phyloP scores from a whole-genome alignment of 441 rosid genomes.

The Kokia cookei region DNA sequence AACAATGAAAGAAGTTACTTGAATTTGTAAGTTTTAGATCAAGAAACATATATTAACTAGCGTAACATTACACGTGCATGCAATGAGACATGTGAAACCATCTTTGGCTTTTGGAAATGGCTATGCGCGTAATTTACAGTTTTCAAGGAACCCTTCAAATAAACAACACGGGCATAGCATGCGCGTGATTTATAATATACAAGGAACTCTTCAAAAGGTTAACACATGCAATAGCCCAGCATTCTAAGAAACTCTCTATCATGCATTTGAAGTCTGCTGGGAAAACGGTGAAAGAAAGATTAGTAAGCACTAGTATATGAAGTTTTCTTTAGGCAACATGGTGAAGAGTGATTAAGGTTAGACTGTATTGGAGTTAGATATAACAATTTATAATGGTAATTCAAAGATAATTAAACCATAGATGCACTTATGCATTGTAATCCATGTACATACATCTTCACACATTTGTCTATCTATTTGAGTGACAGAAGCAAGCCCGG shows the following conservation, averaged over 20 bases:
- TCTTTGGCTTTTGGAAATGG: neutral
- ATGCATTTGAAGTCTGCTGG: neutral
- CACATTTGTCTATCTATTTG: neutral
- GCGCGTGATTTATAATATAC: neutral
- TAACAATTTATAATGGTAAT: neutral
- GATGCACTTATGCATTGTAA: neutral
- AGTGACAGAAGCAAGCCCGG: neutral
- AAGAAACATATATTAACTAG: neutral
- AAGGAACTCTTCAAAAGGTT: neutral
- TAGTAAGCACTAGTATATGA: neutral
- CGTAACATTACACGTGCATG: neutral
- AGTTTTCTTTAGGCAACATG: neutral
- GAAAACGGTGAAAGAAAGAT: neutral
- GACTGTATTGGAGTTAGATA: neutral
- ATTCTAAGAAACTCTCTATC: neutral
- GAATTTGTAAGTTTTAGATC: neutral
- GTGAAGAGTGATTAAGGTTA: neutral
- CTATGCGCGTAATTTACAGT: neutral
- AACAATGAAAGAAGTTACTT: neutral
- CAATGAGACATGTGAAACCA: neutral
- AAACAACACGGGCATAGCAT: neutral
- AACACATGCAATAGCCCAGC: neutral
- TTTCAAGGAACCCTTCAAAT: neutral
- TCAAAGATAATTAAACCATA: neutral
- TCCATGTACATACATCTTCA: neutral